These are phyloP conservation scores for Chlorella sp. DNA, from an alignment of 139 green algal species.

Conservation along the genomic window DNA sequence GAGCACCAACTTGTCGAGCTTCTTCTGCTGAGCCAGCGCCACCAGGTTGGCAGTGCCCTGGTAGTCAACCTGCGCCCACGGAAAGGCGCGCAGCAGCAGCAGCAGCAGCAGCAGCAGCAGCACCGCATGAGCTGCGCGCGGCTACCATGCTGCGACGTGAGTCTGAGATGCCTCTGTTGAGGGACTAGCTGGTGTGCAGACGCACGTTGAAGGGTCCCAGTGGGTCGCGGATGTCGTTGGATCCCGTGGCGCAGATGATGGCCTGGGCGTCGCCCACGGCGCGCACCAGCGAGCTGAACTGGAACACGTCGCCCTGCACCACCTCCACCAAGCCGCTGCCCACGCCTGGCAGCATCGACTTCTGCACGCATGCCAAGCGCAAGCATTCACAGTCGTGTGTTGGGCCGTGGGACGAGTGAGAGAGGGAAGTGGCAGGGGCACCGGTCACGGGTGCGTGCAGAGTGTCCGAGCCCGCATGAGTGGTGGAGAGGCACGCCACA, in stretches of 20 bases:
- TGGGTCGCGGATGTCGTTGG: conserved; percentile 48
- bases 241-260: conserved; percentile 61
- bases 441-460: not conserved
- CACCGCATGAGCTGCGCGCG: not conserved
- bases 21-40: conserved; percentile 39
- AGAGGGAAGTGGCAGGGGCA: not conserved
- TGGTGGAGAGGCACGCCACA: not conserved
- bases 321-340: not conserved
- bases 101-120: not conserved
- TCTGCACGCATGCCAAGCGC: not conserved
- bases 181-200: not conserved
- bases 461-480: not conserved
- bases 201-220: conserved; percentile 65
- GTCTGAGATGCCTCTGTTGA: not conserved
- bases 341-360: not conserved
- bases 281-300: not conserved
- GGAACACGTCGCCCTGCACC: not conserved
- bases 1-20: conserved; percentile 57
- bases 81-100: not conserved
- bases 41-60: conserved; percentile 74
- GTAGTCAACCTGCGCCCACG: conserved; percentile 3
- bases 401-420: not conserved
- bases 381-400: not conserved
- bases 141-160: not conserved
- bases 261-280: conserved; percentile 27